Evolutionary conservation across 345 rosid genomes (phyloP).

Genomic region (Aegle marmelos): DNA sequence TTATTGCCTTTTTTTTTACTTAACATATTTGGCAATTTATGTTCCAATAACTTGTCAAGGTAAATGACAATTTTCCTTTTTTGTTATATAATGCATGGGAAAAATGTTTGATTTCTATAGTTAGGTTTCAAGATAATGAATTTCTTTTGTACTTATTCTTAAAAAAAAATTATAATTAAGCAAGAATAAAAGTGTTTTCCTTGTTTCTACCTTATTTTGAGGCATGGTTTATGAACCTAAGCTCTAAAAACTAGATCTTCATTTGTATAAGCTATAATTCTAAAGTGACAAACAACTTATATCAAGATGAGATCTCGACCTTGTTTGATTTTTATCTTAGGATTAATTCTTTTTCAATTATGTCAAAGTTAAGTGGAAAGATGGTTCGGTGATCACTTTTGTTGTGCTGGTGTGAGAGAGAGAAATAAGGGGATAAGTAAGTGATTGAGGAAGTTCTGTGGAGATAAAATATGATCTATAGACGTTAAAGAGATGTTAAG

Average conservation of each 20-base stretch:
- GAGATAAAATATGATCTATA: constrained; percentile 61
- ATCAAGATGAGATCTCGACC: not conserved
- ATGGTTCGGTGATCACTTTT: not conserved
- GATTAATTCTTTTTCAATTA: not conserved
- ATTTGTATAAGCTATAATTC: not conserved
- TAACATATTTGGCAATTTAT: constrained; percentile 9
- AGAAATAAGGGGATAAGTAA: constrained; percentile 10
- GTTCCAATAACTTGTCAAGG: constrained; percentile 13
- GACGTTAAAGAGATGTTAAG: constrained; percentile 63
- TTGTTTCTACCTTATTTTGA: not conserved
- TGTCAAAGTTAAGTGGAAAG: not conserved
- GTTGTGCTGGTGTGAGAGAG: constrained; percentile 10
- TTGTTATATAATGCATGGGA: not conserved
- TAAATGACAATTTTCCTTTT: not conserved
- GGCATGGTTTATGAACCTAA: not conserved
- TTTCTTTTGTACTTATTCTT: not conserved
- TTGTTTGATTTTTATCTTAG: not conserved
- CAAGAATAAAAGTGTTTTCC: not conserved
- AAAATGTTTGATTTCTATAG: not conserved
- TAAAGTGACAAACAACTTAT: not conserved
- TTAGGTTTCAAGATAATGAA: not conserved
- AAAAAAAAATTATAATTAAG: not conserved
- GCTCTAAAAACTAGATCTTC: not conserved
- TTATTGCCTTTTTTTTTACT: constrained; percentile 5
- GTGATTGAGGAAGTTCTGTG: constrained; percentile 9